Evolutionary conservation across 805 yeast genomes (phyloP).

Genomic region (Zygosaccharomyces lentus): DNA sequence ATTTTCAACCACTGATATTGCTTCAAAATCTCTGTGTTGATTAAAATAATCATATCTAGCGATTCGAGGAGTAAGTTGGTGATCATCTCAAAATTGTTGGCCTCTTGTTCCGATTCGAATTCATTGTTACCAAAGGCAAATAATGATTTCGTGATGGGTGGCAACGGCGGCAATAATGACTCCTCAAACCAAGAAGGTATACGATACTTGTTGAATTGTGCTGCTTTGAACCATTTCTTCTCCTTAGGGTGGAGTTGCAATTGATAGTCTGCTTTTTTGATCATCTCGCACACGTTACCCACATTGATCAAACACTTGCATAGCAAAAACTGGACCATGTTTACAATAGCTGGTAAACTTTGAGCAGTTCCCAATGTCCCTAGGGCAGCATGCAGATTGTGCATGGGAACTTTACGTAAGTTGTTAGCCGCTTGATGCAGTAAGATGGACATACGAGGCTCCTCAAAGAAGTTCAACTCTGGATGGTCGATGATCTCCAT

Average conservation of each 20-base stretch:
- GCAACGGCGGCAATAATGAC: slow-evolving; percentile 23
- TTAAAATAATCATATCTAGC: slow-evolving; percentile 14
- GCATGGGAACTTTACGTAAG: slow-evolving; percentile 12
- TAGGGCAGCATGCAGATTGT: slow-evolving; percentile 20
- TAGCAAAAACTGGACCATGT: slow-evolving; percentile 26
- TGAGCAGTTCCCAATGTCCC: slow-evolving; percentile 25
- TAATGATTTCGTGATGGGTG: slow-evolving; percentile 33
- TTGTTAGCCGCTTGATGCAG: slow-evolving; percentile 20
- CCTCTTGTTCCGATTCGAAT: slow-evolving; percentile 5
- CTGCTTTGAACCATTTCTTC: slow-evolving; percentile 12
- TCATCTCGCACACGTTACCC: slow-evolving; percentile 12
- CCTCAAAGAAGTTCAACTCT: slow-evolving; percentile 25
- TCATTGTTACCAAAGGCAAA: slow-evolving; percentile 24
- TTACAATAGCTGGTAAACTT: slow-evolving; percentile 24
- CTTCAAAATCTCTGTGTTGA: slow-evolving; percentile 16
- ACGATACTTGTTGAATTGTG: slow-evolving; percentile 6
- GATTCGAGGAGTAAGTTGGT: slow-evolving; percentile 16
- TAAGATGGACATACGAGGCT: slow-evolving; percentile 21
- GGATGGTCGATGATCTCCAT: slow-evolving; percentile 37
- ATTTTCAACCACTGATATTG: slow-evolving; percentile 17
- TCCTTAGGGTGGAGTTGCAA: slow-evolving; percentile 6
- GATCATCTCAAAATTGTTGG: slow-evolving; percentile 9
- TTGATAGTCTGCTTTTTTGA: slow-evolving; percentile 6
- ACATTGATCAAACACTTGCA: slow-evolving; percentile 21
- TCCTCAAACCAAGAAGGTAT: slow-evolving; percentile 28